Base-by-base conservation (phyloP, 2,329 filamentous ascomycete genomes). In the Trichoderma atroviride region DNA sequence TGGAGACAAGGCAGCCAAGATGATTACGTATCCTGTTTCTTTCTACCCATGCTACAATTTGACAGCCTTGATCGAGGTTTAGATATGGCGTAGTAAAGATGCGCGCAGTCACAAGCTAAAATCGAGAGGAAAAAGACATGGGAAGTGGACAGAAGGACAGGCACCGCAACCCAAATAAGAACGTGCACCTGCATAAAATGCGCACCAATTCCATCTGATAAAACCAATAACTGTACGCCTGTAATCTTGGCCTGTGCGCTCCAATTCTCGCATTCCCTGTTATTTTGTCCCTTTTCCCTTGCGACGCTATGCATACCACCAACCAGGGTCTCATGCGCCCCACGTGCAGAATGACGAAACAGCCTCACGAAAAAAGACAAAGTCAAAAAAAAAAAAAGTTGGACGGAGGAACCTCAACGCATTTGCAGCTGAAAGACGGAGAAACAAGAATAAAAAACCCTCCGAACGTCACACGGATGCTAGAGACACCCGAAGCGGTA, bases 331-430 rank as follows among this genome's bases (percentile, higher is more conserved):
- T 52, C 53, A 61, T 43, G 56, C 22, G 47, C 65, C 65, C 65
- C 65, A 68, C 65, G 65, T 67, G 63, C 63, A 40, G 50, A 55
- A 61, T 61, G 56, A 61, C 57, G 65, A 68, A 60, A 68, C 43
- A 35, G 19, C 24, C 16, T 47, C 24, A 5, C 16, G 3, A 60
- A 16, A 47, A 22, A 13, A 14, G 24, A 50, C 40, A 16, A 43
- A 43, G 19, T 16, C n/a, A 31, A 29, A 50, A 62, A 50, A 19
- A 35, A 24, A 31, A 22, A 58, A 52, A n/a, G 29, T 35, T 35
- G 33, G 4, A 14, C 33, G 33, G 33, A 27, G 27, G 27, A 35
- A 35, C 33, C 33, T 35, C 33, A 35, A 5, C 33, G 33, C 33
- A 35, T 14, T 35, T 13, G 31, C 13, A 66, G 53, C 22, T 31